Conservation (phyloP, 306 rosid genomes). For the Inga leiocalycina region DNA sequence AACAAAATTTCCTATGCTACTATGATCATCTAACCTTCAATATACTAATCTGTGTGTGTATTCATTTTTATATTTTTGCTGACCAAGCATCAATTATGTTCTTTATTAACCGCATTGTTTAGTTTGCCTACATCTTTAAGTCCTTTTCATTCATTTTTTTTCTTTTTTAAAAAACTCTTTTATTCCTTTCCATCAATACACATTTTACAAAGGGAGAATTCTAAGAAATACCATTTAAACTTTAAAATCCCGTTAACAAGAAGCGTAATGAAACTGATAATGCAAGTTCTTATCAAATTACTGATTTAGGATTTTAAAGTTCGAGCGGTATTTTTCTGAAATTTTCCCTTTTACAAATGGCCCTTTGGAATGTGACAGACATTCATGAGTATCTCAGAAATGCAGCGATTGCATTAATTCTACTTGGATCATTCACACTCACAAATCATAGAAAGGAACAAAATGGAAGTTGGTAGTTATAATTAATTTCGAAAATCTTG, state of each 20-base stretch:
- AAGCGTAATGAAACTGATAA: too few species aligned
- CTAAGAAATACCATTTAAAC: too few species aligned
- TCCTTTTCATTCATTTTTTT: neutral
- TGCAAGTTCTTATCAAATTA: too few species aligned
- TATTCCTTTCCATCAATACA: neutral
- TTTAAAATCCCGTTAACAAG: too few species aligned
- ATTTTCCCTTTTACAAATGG: neutral
- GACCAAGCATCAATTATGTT: neutral
- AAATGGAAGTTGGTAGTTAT: neutral
- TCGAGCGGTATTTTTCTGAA: too few species aligned
- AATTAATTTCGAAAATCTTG: neutral
- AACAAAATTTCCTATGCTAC: too few species aligned
- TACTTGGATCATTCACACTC: neutral
- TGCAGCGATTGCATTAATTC: neutral
- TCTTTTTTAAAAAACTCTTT: neutral
- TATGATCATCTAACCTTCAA: too few species aligned
- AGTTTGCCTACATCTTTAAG: neutral
- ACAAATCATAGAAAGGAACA: neutral
- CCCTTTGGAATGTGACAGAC: neutral
- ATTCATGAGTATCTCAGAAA: neutral
- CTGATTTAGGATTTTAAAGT: too few species aligned
- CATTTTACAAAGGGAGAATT: neutral
- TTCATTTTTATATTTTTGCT: neutral
- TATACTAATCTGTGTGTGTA: too few species aligned
- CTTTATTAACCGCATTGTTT: neutral